A percentile compares a stretch with the other conserved stretches of the same genome.
phyloP scores from a whole-genome alignment of 495 filamentous ascomycete genomes.

The Hypoxylon rickii region DNA sequence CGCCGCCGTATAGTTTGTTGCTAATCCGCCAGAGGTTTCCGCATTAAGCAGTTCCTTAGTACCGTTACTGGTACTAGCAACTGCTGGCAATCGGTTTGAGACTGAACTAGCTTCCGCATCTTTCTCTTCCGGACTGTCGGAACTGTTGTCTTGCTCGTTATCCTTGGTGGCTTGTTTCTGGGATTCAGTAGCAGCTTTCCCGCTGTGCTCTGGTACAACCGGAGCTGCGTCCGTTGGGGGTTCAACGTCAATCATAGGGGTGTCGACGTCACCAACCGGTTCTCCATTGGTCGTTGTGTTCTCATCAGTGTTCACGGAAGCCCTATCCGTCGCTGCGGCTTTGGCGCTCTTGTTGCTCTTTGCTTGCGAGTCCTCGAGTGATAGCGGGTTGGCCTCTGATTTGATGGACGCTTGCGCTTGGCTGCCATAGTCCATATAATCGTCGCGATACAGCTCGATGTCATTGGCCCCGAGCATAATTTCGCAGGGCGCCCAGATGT shows the following conservation, averaged over 20 bases:
- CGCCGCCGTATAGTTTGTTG: conserved; percentile 48
- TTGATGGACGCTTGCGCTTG: conserved; percentile 29
- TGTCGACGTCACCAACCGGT: conserved; percentile 14
- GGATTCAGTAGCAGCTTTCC: conserved; percentile 2
- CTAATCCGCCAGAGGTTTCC: conserved; percentile 4
- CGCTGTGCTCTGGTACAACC: background rate
- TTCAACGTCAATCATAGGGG: conserved; percentile 33
- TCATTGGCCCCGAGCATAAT: conserved; percentile 61
- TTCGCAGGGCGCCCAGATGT: conserved; percentile 76
- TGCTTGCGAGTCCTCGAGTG: conserved; percentile 20
- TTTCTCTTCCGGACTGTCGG: conserved; percentile 35
- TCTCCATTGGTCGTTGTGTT: conserved; percentile 11
- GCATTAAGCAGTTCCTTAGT: conserved; percentile 3
- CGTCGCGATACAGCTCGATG: conserved; percentile 53
- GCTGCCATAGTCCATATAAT: conserved; percentile 31
- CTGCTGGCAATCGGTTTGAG: conserved; percentile 1
- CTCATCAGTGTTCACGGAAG: background rate
- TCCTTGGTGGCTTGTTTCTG: conserved; percentile 6
- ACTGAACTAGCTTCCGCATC: background rate
- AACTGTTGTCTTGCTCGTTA: conserved; percentile 1
- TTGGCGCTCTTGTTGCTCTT: conserved; percentile 15
- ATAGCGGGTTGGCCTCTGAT: conserved; percentile 19
- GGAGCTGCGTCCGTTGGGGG: conserved; percentile 1
- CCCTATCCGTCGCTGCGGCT: conserved; percentile 8
- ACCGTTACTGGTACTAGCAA: conserved; percentile 8